Evolutionary conservation across 768 basidiomycete species (phyloP).

Genomic region (Hypsizygus marmoreus): DNA sequence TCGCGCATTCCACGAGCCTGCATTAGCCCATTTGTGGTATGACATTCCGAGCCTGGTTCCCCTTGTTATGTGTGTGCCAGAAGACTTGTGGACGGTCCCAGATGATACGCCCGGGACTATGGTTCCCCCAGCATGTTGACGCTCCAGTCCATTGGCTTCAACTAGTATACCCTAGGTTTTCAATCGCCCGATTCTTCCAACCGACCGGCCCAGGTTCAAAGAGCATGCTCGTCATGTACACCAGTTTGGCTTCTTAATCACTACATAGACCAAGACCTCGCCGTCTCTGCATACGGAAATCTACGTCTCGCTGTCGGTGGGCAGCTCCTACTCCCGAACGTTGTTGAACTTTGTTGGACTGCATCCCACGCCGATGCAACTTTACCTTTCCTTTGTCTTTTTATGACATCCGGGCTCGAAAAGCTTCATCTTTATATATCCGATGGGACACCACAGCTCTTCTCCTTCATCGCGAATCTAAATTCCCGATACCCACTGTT

Average conservation of each 20-base stretch:
- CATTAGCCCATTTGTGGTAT: not conserved
- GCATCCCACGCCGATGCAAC: not conserved
- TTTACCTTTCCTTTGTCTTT: not conserved
- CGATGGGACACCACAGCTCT: not conserved
- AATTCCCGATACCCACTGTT: not conserved
- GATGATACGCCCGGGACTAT: not conserved
- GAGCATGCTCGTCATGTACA: not conserved
- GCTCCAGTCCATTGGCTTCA: too few relatives aligned
- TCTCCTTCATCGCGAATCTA: not conserved
- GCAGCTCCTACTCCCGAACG: not conserved
- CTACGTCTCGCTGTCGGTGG: not conserved
- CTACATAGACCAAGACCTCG: too few relatives aligned
- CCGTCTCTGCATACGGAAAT: too few relatives aligned
- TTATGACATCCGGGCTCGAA: not conserved
- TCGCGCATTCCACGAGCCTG: not conserved
- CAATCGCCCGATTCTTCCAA: not conserved
- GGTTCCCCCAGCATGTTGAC: not conserved
- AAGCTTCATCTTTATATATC: not conserved
- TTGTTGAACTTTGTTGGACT: not conserved
- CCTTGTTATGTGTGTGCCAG: conserved; percentile 3
- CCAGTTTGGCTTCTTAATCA: not conserved
- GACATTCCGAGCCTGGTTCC: not conserved
- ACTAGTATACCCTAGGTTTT: not conserved
- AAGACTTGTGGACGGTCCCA: conserved; percentile 3
- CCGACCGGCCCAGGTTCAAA: conserved; percentile 2